Evolutionary conservation across 495 filamentous ascomycete genomes (phyloP), one percentile per base, ranked within the genome.

Genomic region (Daldinia concentrica): DNA sequence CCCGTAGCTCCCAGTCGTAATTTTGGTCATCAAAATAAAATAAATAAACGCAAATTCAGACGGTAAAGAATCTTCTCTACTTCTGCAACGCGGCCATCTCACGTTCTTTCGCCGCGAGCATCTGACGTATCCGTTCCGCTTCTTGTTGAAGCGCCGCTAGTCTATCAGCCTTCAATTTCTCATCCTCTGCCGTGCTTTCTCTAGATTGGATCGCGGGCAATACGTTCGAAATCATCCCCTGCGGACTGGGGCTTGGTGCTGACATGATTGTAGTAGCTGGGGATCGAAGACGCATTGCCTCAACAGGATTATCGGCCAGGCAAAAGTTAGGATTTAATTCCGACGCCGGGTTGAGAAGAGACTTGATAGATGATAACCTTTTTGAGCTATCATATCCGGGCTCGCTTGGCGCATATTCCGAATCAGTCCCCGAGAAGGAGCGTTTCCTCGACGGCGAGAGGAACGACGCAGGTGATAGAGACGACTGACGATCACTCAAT

Each of bases 341-440:
- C 19, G 71, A 73, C 8, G 82, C 67, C n/a, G 88, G 89, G 66
- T 95, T 95, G 29, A 96, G 81, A 50, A 96, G 91, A 3, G 92
- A 93, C 34, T 89, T 93, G 55, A 95, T 95, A 1, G 91, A 93
- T 55, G 89, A 91, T 1, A 93, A 79, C 4, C 92, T 87, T 57
- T 90, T 90, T 2, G 84, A 73, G 45, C 78, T 75, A 24, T 81
- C 80, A 22, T 75, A 72, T 22, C 64, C 73, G 30, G 67, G 70
- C 36, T 74, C 72, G 30, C 74, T 72, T 6, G 67, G 54, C 8
- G 74, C 59, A 26, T 70, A 71, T 1, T 87, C 84, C 37, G 80
- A 81, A 41, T 88, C 86, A 14, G 84, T 80, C 8, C 84, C 80
- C 2, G 90, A 90, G 58, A 91, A 86, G 15, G 88, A 90, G 7